These are phyloP conservation scores for Gossypioides kirkii DNA, from an alignment of 345 rosid species.

Conservation along the genomic window DNA sequence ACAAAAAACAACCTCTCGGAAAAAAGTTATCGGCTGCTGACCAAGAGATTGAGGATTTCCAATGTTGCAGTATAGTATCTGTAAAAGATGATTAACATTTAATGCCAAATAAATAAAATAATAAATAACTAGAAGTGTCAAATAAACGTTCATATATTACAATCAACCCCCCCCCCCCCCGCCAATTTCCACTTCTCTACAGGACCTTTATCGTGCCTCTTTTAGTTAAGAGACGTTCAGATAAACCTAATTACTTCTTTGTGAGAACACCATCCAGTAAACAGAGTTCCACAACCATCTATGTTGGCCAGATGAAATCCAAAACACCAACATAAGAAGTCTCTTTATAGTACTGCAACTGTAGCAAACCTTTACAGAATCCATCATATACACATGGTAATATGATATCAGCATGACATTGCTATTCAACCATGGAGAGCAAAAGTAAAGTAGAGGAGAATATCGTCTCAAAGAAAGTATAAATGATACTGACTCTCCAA, in stretches of 20 bases:
- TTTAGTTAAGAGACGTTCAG: background rate
- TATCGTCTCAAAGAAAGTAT: background rate
- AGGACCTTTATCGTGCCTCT: background rate
- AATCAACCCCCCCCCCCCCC: background rate
- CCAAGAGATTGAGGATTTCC: slow-evolving; percentile 98
- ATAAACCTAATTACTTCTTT: background rate
- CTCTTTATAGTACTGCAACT: background rate
- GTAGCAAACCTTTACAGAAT: background rate
- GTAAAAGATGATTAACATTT: slow-evolving; percentile 14
- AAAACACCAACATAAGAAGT: background rate
- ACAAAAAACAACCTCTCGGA: slow-evolving; percentile 67
- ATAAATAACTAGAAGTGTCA: background rate
- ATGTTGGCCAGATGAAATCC: background rate
- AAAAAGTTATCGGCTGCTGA: slow-evolving; percentile 86
- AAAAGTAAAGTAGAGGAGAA: background rate
- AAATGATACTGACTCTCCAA: background rate
- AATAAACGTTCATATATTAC: background rate
- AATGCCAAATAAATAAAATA: background rate
- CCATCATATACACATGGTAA: background rate
- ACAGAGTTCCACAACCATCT: background rate
- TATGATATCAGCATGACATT: background rate
- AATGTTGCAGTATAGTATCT: slow-evolving; percentile 92
- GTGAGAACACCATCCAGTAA: background rate
- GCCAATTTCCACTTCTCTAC: background rate
- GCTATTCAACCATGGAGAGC: background rate